Conservation (phyloP, 148 eudicot species). For the Persicaria tinctoria region DNA sequence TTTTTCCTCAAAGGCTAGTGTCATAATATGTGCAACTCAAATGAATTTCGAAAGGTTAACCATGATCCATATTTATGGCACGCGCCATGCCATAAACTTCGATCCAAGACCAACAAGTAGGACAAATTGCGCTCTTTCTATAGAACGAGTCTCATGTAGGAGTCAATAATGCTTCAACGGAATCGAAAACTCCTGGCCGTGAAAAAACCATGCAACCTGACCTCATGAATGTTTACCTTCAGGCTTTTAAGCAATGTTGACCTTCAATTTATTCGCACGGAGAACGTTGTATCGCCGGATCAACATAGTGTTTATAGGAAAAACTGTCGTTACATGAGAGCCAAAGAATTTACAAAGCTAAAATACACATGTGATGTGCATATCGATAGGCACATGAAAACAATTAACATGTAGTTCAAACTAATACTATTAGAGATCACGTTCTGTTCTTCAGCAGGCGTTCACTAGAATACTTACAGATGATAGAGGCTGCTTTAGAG, state of each 20-base stretch:
- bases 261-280: background rate
- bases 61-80: too few species aligned
- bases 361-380: background rate
- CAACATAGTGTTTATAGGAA: background rate
- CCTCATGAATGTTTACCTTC: background rate
- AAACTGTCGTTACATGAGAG: background rate
- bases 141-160: too few species aligned
- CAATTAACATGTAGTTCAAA: background rate
- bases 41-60: too few species aligned
- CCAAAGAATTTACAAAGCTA: conserved; percentile 6
- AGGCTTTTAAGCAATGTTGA: too few species aligned
- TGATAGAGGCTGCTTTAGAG: background rate
- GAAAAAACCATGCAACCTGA: background rate
- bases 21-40: too few species aligned
- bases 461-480: background rate
- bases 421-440: conserved; percentile 1
- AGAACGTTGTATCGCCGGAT: background rate
- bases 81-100: too few species aligned
- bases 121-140: too few species aligned
- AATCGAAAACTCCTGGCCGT: too few species aligned
- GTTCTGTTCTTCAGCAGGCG: background rate
- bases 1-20: too few species aligned
- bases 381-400: background rate
- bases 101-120: too few species aligned
- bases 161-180: too few species aligned